Evolutionary conservation across 2,329 filamentous ascomycete species (phyloP).

Genomic region (Penicillium sp.): DNA sequence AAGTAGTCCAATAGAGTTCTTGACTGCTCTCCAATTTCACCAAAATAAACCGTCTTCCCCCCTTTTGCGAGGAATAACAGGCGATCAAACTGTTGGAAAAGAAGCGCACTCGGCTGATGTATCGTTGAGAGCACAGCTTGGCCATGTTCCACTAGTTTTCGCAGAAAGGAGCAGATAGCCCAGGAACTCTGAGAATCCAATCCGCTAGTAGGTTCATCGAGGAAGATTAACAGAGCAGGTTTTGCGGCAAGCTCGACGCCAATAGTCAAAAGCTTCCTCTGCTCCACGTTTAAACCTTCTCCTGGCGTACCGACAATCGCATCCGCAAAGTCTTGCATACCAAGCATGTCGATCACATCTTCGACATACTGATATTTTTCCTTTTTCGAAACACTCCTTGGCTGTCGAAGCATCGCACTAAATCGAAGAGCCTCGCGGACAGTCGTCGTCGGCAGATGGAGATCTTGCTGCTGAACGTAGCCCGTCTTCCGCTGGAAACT

Average conservation of each 20-base stretch:
- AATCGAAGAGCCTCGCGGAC: slow-evolving; percentile 85
- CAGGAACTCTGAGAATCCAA: slow-evolving; percentile 86
- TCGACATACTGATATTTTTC: slow-evolving; percentile 85
- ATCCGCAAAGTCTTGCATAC: slow-evolving; percentile 84
- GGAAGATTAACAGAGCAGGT: slow-evolving; percentile 78
- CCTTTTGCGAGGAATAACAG: slow-evolving; percentile 62
- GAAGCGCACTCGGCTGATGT: slow-evolving; percentile 87
- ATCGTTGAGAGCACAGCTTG: slow-evolving; percentile 91
- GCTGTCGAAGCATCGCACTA: slow-evolving; percentile 78
- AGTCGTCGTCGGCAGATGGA: slow-evolving; percentile 78
- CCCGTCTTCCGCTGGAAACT: slow-evolving; percentile 65
- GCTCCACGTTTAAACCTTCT: slow-evolving; percentile 64
- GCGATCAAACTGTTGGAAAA: slow-evolving; percentile 77
- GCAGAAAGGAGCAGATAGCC: slow-evolving; percentile 80
- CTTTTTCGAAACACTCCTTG: slow-evolving; percentile 61
- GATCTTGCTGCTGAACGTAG: slow-evolving; percentile 68
- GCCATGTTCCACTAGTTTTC: slow-evolving; percentile 81
- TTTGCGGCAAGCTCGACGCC: slow-evolving; percentile 90
- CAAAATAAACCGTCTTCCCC: slow-evolving; percentile 66
- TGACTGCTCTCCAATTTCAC: slow-evolving; percentile 60
- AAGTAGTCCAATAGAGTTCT: slow-evolving; percentile 61
- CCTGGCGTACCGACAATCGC: slow-evolving; percentile 83
- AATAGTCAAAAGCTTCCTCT: slow-evolving; percentile 74
- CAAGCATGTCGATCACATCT: slow-evolving; percentile 74
- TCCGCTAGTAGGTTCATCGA: slow-evolving; percentile 90